phyloP scores from a whole-genome alignment of 129 eudicot species.

The Flaveria trinervia region DNA sequence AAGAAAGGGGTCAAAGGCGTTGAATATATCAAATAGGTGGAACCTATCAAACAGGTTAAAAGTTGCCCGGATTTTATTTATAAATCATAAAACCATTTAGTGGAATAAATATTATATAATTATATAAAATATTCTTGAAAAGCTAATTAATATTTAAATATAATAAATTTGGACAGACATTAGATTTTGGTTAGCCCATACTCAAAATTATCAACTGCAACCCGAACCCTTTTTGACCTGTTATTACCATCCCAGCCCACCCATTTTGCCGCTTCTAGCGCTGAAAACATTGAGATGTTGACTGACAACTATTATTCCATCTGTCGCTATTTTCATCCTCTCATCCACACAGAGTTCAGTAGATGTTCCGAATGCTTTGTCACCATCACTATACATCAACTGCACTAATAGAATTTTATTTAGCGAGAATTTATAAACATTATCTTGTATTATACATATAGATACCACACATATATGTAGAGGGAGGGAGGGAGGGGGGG shows the following conservation, averaged over 20 bases:
- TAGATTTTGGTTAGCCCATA: not conserved
- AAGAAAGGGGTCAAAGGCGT: not conserved
- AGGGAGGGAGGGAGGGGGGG: not conserved
- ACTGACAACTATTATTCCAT: constrained; percentile 93
- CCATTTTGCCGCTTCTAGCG: not conserved
- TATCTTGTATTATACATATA: not conserved
- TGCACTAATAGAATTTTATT: constrained; percentile 37
- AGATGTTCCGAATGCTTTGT: constrained; percentile 97
- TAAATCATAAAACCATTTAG: not conserved
- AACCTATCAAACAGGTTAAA: not conserved
- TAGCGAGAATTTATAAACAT: not conserved
- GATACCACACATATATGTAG: not conserved
- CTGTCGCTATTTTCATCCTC: constrained; percentile 86
- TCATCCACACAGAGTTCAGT: constrained; percentile 90
- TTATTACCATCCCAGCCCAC: not conserved
- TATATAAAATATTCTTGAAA: not conserved
- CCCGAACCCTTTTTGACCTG: not conserved
- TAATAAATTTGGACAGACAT: not conserved
- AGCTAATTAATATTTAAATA: not conserved
- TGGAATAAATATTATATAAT: not conserved
- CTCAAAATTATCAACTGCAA: not conserved
- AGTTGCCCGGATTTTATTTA: not conserved
- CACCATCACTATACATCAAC: constrained; percentile 99
- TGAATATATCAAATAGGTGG: not conserved
- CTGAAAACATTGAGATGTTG: constrained; percentile 13